phyloP scores from a whole-genome alignment of 2,329 filamentous ascomycete species.

The Claviceps quebecensis region DNA sequence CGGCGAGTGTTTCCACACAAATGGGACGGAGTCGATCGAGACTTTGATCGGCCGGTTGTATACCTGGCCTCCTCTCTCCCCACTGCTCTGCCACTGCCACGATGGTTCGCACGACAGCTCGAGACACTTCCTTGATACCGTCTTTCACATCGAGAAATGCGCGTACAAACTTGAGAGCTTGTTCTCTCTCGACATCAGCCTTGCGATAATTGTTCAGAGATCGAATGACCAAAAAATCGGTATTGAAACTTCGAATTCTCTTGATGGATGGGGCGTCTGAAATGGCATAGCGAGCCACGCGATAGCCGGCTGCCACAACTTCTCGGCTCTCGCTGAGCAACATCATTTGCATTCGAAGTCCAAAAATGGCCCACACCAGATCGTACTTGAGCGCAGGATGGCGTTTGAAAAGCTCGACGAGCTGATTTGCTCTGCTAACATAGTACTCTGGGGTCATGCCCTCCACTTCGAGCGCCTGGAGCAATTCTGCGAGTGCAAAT shows the following conservation, averaged over 20 bases:
- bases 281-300: constrained; percentile 86
- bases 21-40: constrained; percentile 82
- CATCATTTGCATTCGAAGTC: constrained; percentile 87
- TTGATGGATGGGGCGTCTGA: constrained; percentile 81
- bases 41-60: constrained; percentile 49
- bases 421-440: constrained; percentile 75
- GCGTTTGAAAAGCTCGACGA: constrained; percentile 93
- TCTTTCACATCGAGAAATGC: constrained; percentile 93
- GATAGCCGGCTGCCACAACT: constrained; percentile 86
- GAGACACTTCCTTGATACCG: constrained; percentile 74
- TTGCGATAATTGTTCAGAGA: constrained; percentile 93
- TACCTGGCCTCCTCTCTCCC: constrained; percentile 76
- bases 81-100: constrained; percentile 80
- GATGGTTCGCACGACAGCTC: constrained; percentile 75
- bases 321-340: constrained; percentile 90
- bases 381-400: constrained; percentile 93
- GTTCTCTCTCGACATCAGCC: constrained; percentile 91
- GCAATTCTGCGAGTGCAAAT: constrained; percentile 74
- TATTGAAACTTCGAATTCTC: constrained; percentile 77
- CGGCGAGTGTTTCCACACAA: constrained; percentile 81
- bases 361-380: constrained; percentile 89
- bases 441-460: constrained; percentile 91
- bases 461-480: constrained; percentile 78
- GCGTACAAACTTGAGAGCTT: constrained; percentile 90
- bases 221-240: constrained; percentile 77